Percentiles rank a stretch among this genome's conserved stretches.
phyloP scores from a whole-genome alignment of 208 protist species.

The Acanthamoeba divionensis region DNA sequence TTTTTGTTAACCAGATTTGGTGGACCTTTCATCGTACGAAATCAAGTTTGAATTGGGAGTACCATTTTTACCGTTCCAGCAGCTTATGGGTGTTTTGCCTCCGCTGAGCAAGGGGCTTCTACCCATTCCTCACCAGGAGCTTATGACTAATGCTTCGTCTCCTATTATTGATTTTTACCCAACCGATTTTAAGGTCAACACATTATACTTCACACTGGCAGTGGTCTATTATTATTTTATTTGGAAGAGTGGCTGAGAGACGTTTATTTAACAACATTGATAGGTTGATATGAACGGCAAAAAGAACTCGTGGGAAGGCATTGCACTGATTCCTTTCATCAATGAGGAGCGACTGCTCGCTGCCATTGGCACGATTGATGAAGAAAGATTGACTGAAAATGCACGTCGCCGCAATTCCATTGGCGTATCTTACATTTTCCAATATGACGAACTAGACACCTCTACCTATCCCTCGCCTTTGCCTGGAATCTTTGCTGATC shows the following conservation, averaged over 20 bases:
- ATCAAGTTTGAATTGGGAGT: constrained; percentile 61
- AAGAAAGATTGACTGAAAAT: not conserved
- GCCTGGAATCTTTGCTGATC: not conserved
- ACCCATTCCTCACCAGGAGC: constrained; percentile 76
- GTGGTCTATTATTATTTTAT: no score
- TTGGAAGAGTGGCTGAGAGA: no score
- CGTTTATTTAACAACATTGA: no score
- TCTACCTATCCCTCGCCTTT: not conserved
- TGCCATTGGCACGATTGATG: not conserved
- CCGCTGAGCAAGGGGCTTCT: constrained; percentile 16
- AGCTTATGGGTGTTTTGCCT: constrained; percentile 57
- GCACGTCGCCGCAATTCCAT: not conserved
- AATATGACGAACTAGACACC: not conserved
- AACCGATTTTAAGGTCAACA: constrained; percentile 92
- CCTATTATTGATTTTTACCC: constrained; percentile 97
- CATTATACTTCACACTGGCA: no score
- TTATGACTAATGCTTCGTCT: constrained; percentile 84
- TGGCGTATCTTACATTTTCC: not conserved
- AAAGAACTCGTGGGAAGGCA: constrained; percentile 38
- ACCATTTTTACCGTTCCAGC: constrained; percentile 89
- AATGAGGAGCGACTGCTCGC: constrained; percentile 54
- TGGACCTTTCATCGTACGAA: not conserved
- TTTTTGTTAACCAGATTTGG: constrained; percentile 78
- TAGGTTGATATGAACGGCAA: constrained; percentile 67
- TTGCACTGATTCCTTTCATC: constrained; percentile 69